Percentiles rank a stretch among this genome's conserved stretches.
Evolutionary conservation across 805 yeast genomes (phyloP).

Genomic region (Grigorovia jiainica): DNA sequence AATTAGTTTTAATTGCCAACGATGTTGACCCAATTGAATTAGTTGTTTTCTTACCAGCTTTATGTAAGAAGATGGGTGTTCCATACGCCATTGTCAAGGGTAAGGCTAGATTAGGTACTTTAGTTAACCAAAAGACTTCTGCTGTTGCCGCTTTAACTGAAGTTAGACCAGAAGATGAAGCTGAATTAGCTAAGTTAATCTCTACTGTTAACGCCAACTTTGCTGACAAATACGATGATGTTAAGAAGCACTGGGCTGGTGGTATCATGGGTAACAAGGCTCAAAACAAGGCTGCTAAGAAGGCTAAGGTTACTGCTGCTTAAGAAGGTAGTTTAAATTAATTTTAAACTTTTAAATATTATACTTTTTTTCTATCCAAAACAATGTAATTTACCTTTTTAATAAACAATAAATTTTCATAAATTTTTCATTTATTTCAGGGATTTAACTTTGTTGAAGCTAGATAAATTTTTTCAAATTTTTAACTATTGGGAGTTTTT

Average conservation of each 20-base stretch:
- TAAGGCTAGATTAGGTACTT: conserved; percentile 96
- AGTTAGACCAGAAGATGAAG: conserved; percentile 88
- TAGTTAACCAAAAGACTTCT: conserved; percentile 95
- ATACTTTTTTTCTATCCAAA: neutral
- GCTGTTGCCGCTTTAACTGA: conserved; percentile 96
- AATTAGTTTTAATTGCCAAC: conserved; percentile 93
- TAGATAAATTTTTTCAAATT: neutral
- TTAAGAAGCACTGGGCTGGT: conserved; percentile 99
- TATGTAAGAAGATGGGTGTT: conserved; percentile 98
- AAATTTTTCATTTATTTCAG: neutral
- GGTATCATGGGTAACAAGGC: conserved; percentile 96
- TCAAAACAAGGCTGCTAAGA: conserved; percentile 73
- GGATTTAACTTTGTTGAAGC: conserved; percentile 9
- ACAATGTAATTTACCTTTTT: neutral
- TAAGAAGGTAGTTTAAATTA: neutral
- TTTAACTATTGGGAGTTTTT: too few relatives aligned
- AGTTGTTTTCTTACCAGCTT: conserved; percentile 95
- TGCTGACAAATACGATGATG: conserved; percentile 86
- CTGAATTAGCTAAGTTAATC: conserved; percentile 85
- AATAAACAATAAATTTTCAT: neutral
- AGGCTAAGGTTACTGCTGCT: conserved; percentile 42
- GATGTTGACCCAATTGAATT: conserved; percentile 99
- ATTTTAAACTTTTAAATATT: neutral
- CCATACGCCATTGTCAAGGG: conserved; percentile 98
- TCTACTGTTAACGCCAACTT: conserved; percentile 92